A percentile compares a stretch with the other conserved stretches of the same genome.
phyloP scores from a whole-genome alignment of 176 grass and related monocot genomes.

The Rhipidocladum racemiflorum region DNA sequence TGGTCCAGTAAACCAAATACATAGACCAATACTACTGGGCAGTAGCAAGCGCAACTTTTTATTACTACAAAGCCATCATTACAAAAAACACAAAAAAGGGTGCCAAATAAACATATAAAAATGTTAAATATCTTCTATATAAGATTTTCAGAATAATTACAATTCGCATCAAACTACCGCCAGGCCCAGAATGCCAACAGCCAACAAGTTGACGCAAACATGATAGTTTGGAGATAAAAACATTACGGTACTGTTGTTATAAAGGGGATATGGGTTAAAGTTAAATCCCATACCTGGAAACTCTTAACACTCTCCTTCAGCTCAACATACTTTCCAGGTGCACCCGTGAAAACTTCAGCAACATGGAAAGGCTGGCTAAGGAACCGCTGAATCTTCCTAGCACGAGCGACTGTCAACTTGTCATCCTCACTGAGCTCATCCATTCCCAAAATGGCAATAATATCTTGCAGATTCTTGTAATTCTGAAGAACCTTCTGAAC shows the following conservation, averaged over 20 bases:
- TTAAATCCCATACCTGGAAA: conserved; percentile 71
- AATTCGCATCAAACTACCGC: not conserved
- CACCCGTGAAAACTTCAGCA: conserved; percentile 96
- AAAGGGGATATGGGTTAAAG: not conserved
- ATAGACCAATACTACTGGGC: not conserved
- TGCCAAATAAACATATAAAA: not conserved
- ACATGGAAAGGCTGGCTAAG: conserved; percentile 96
- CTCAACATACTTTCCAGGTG: conserved; percentile 88
- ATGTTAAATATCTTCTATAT: not conserved
- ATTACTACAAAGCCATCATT: not conserved
- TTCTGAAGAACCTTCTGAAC: conserved; percentile 99
- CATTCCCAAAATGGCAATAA: conserved; percentile 99
- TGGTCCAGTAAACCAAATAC: not conserved
- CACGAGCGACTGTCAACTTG: conserved; percentile 86
- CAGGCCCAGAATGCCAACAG: not conserved
- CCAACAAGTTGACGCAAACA: not conserved
- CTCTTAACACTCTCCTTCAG: conserved; percentile 83
- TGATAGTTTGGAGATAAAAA: not conserved
- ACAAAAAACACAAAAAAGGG: not conserved
- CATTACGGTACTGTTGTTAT: not conserved
- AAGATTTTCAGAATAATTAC: not conserved
- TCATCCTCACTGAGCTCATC: conserved; percentile 98
- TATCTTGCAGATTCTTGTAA: conserved; percentile 99
- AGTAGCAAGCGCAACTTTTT: not conserved
- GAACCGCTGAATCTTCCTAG: conserved; percentile 97